phyloP scores from a whole-genome alignment of 441 rosid genomes.

The Adansonia rubrostipa region DNA sequence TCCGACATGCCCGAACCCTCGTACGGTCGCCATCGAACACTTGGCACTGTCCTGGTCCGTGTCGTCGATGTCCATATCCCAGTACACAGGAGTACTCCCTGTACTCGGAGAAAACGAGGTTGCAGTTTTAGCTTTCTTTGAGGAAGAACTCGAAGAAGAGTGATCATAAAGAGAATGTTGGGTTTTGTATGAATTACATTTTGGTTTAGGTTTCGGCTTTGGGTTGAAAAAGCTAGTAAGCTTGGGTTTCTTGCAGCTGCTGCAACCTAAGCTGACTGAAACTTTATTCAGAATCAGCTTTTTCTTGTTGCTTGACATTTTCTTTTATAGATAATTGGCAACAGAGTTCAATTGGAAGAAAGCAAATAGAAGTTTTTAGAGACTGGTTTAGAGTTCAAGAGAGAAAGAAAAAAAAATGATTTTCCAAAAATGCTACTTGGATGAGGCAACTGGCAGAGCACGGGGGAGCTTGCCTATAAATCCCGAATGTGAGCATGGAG shows the following conservation, averaged over 20 bases:
- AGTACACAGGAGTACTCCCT: conserved; percentile 27
- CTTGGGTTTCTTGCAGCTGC: conserved; percentile 52
- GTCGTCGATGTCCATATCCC: conserved; percentile 33
- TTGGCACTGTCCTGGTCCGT: conserved; percentile 20
- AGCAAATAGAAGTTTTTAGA: conserved; percentile 3
- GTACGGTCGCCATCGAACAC: conserved; percentile 34
- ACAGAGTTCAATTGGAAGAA: neutral
- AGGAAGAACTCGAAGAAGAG: conserved; percentile 39
- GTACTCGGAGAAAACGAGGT: conserved; percentile 50
- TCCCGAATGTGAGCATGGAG: conserved; percentile 17
- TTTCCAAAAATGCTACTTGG: no score
- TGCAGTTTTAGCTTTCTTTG: conserved; percentile 32
- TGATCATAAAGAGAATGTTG: conserved; percentile 21
- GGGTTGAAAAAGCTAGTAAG: conserved; percentile 53
- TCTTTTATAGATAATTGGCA: no score
- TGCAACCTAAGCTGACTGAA: neutral
- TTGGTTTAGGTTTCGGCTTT: conserved; percentile 34
- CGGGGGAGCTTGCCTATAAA: neutral
- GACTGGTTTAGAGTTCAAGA: no score
- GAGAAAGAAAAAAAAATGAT: no score
- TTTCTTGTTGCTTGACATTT: neutral
- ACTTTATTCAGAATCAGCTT: neutral
- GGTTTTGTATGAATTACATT: conserved; percentile 23
- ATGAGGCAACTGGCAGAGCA: neutral
- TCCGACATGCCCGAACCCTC: conserved; percentile 58